A percentile compares a stretch with the other conserved stretches of the same genome.
Evolutionary conservation across 2,329 filamentous ascomycete species (phyloP).

Genomic region (Pseudogymnoascus verrucosus): DNA sequence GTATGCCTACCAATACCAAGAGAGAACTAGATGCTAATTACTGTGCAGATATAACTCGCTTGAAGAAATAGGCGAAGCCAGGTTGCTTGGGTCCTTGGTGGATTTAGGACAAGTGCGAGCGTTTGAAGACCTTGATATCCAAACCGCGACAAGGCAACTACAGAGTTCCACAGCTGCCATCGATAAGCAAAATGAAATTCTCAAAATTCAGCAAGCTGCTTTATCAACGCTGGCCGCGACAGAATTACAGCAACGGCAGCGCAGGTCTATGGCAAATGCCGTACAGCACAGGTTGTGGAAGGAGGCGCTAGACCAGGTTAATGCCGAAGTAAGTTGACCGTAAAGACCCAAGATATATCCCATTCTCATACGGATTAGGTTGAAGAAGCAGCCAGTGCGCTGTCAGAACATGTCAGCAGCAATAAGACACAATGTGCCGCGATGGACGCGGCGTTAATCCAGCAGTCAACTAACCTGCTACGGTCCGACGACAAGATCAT

Average conservation of each 20-base stretch:
- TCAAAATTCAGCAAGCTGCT: slow-evolving; percentile 55
- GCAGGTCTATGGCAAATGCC: slow-evolving; percentile 30
- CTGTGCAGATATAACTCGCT: slow-evolving; percentile 41
- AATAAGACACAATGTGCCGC: slow-evolving; percentile 43
- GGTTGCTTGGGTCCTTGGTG: slow-evolving; percentile 36
- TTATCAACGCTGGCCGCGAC: slow-evolving; percentile 44
- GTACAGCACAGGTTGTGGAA: slow-evolving; percentile 33
- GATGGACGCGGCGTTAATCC: slow-evolving; percentile 37
- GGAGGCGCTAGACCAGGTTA: slow-evolving; percentile 34
- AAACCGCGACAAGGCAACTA: slow-evolving; percentile 54
- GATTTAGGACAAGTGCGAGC: slow-evolving; percentile 42
- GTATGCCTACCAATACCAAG: slow-evolving; percentile 28
- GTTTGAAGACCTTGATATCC: slow-evolving; percentile 52
- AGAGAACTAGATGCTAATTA: background rate
- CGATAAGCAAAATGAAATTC: slow-evolving; percentile 51
- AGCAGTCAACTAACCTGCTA: slow-evolving; percentile 42
- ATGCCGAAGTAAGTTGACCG: slow-evolving; percentile 32
- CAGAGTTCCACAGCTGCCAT: slow-evolving; percentile 56
- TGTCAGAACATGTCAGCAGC: slow-evolving; percentile 41
- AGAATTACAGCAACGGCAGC: slow-evolving; percentile 29
- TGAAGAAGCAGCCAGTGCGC: slow-evolving; percentile 38
- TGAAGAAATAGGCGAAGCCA: slow-evolving; percentile 40
- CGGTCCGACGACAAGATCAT: slow-evolving; percentile 58
- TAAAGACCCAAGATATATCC: background rate
- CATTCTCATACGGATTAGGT: slow-evolving; percentile 30